A percentile compares a stretch with the other conserved stretches of the same genome.
phyloP scores from a whole-genome alignment of 371 early-diverging fungal species.

The Catenaria anguillulae region DNA sequence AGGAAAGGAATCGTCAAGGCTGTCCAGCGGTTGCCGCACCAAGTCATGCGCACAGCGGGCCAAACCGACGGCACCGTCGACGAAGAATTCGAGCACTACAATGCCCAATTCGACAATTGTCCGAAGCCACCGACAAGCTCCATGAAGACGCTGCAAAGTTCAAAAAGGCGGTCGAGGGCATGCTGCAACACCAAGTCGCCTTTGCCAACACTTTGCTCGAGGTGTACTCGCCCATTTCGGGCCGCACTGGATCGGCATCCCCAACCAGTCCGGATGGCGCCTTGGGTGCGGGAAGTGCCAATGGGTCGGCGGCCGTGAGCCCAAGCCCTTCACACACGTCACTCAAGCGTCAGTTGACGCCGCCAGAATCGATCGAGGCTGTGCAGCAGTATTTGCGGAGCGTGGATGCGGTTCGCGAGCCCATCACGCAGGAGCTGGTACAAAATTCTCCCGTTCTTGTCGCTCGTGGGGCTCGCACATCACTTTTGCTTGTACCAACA shows the following conservation, averaged over 20 bases:
- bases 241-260: background rate
- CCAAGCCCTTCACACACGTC: conserved; percentile 11
- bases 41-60: conserved; percentile 20
- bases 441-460: conserved; percentile 10
- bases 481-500: background rate
- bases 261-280: background rate
- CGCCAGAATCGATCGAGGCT: conserved; percentile 42
- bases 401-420: conserved; percentile 42
- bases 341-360: conserved; percentile 29
- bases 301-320: conserved; percentile 9
- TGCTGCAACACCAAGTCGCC: conserved; percentile 50
- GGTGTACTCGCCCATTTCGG: conserved; percentile 27
- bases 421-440: conserved; percentile 50
- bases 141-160: conserved; percentile 51
- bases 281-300: background rate
- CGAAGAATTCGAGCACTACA: conserved; percentile 44
- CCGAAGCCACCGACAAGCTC: conserved; percentile 37
- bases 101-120: conserved; percentile 41
- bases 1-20: conserved; percentile 29
- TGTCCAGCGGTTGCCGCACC: conserved; percentile 30
- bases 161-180: conserved; percentile 54
- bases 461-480: background rate
- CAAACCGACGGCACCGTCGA: conserved; percentile 36
- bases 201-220: conserved; percentile 46
- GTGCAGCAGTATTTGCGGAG: conserved; percentile 45